Base-by-base conservation (phyloP, 2,329 filamentous ascomycete genomes). In the Penicillium italicum region DNA sequence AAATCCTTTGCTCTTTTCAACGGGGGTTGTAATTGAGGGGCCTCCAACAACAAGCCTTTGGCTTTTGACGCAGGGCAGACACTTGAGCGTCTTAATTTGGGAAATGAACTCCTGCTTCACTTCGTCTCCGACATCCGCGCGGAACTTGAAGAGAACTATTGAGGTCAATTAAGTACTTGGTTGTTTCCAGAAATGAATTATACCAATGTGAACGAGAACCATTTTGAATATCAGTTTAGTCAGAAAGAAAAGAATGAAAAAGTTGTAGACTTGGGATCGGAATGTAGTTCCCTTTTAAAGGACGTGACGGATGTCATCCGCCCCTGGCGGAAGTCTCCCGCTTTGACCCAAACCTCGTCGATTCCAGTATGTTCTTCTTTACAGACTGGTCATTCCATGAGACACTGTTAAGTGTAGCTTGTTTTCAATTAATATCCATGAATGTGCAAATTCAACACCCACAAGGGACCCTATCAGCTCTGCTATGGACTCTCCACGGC, bases 1-100 rank as follows among this genome's bases (percentile, higher is more conserved):
- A 45, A 76, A 83, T 0, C 80, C 80, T 57, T 83, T 81, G 65
- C 80, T 83, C 18, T 76, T 71, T 33, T 79, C 78, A 9, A 79
- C 76, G 0, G 81, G 80, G 22, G 78, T 72, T 0, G 81, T 83
- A 5, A 83, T 72, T 0, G 80, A 81, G 0, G 80, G 80, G 0
- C 81, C 79, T 0, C 81, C 81, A 5, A 83, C 80, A 0, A 80
- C 64, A 0, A 83, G 73, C 1, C 75, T 74, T n/a, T 76, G 71
- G 12, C 76, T 64, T 46, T 80, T 75, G 22, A 83, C 80, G 38
- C 76, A 81, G 0, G 79, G 57, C 3, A 83, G 69, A 3, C 64
- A 52, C 41, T 79, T 80, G n/a, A 84, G 72, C 0, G 74, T 75
- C 56, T 78, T 80, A 6, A 83, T 70, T 55, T 82, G 76, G 0